Percentiles rank a stretch among this genome's conserved stretches.
Evolutionary conservation across 2,329 filamentous ascomycete genomes (phyloP).

Genomic region (Aspergillus sp.): DNA sequence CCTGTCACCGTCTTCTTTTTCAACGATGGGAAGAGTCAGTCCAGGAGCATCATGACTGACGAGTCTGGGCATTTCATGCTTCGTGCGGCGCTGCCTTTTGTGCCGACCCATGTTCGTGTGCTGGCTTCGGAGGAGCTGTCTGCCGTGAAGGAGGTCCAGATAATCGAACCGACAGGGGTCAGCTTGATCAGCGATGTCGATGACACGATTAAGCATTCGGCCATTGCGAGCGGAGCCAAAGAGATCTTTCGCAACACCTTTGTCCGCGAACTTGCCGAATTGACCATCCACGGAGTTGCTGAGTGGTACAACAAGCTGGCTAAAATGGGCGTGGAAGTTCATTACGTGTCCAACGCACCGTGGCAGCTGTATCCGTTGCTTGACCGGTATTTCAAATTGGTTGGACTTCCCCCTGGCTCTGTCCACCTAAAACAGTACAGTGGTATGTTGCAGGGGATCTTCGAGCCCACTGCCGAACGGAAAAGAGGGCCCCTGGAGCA

Average conservation of each 20-base stretch:
- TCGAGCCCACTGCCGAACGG: slow-evolving; percentile 92
- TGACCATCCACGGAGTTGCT: slow-evolving; percentile 81
- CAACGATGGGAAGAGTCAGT: slow-evolving; percentile 78
- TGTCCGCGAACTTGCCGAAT: slow-evolving; percentile 75
- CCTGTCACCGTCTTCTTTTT: slow-evolving; percentile 95
- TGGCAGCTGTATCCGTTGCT: slow-evolving; percentile 96
- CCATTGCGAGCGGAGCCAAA: slow-evolving; percentile 79
- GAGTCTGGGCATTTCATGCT: slow-evolving; percentile 85
- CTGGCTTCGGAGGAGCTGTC: slow-evolving; percentile 84
- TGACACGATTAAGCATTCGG: slow-evolving; percentile 94
- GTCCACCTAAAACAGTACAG: slow-evolving; percentile 95
- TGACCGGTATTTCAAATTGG: slow-evolving; percentile 77
- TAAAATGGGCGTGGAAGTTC: slow-evolving; percentile 78
- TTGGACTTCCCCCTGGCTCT: slow-evolving; percentile 79
- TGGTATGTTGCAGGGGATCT: slow-evolving; percentile 96
- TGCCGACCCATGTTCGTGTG: slow-evolving; percentile 85
- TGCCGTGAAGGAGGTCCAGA: slow-evolving; percentile 70
- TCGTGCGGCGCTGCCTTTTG: slow-evolving; percentile 78
- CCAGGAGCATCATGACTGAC: slow-evolving; percentile 80
- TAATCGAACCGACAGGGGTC: slow-evolving; percentile 76
- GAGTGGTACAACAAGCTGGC: slow-evolving; percentile 85
- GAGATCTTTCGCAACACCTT: slow-evolving; percentile 98
- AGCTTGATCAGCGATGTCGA: slow-evolving; percentile 97
- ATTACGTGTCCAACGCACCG: slow-evolving; percentile 98
- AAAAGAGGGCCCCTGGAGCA: slow-evolving; percentile 86